A percentile compares a stretch with the other conserved stretches of the same genome.
These are phyloP conservation scores for Flagelloscypha sp. DNA, from an alignment of 768 basidiomycete genomes.

Conservation along the genomic window DNA sequence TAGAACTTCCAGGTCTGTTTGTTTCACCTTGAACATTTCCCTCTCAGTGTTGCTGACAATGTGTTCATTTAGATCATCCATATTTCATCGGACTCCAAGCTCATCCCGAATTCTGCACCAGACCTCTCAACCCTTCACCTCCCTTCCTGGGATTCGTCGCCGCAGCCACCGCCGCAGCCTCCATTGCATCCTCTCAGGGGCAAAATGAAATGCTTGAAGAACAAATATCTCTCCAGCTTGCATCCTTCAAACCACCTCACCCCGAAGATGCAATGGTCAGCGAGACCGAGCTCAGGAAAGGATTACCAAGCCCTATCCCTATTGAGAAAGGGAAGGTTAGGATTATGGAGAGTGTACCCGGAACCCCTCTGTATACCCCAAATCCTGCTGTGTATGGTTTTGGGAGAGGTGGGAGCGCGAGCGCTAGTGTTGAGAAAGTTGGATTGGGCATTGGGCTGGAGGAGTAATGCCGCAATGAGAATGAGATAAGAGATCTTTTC, in stretches of 20 bases:
- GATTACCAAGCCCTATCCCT: too few relatives aligned
- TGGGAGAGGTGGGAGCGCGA: too few relatives aligned
- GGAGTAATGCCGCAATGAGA: too few relatives aligned
- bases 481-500: too few relatives aligned
- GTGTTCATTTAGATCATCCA: conserved; percentile 61
- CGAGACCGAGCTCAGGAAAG: conserved; percentile 49
- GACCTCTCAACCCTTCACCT: conserved; percentile 94
- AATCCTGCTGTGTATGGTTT: too few relatives aligned
- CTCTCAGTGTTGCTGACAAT: conserved; percentile 2
- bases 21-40: background rate
- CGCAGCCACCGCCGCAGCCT: conserved; percentile 43
- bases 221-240: conserved; percentile 61
- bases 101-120: conserved; percentile 97
- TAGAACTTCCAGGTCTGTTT: conserved; percentile 72
- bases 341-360: too few relatives aligned
- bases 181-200: background rate
- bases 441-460: too few relatives aligned
- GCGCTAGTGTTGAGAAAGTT: too few relatives aligned
- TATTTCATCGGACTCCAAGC: conserved; percentile 93
- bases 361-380: too few relatives aligned
- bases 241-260: conserved; percentile 63
- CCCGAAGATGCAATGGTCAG: conserved; percentile 67
- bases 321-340: too few relatives aligned
- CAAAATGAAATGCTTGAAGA: conserved; percentile 44
- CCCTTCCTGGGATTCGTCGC: conserved; percentile 95